phyloP scores from a whole-genome alignment of 2,329 filamentous ascomycete species.

The Fusarium nisikadoi region DNA sequence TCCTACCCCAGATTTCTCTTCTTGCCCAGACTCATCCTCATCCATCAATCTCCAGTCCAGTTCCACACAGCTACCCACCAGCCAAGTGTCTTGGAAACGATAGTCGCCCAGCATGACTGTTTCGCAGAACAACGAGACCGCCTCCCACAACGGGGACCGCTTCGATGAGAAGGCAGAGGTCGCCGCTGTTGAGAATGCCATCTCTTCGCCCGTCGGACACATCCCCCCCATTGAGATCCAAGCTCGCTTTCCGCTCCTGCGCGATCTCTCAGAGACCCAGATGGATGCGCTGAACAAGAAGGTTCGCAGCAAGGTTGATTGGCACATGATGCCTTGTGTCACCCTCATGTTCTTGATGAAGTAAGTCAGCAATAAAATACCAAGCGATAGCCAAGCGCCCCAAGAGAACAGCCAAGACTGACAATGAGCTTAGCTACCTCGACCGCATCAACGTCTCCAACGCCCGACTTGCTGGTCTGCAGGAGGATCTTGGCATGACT shows the following conservation, averaged over 20 bases:
- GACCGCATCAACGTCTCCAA: slow-evolving; percentile 63
- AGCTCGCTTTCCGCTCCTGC: slow-evolving; percentile 37
- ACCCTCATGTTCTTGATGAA: slow-evolving; percentile 28
- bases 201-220: not conserved
- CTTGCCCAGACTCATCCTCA: not conserved
- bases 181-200: not conserved
- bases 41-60: not conserved
- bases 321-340: slow-evolving; percentile 40
- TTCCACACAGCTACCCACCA: not conserved
- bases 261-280: slow-evolving; percentile 34
- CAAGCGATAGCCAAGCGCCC: not conserved
- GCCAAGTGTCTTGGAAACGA: not conserved
- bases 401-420: not conserved
- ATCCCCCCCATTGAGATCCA: slow-evolving; percentile 41
- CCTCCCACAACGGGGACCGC: not conserved
- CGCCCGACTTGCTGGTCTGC: slow-evolving; percentile 52
- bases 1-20: not conserved
- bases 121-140: slow-evolving; percentile 1
- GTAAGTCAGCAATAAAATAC: not conserved
- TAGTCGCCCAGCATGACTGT: slow-evolving; percentile 8
- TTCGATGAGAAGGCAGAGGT: slow-evolving; percentile 17
- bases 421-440: slow-evolving; percentile 53
- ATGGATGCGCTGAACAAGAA: slow-evolving; percentile 43
- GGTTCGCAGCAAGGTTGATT: slow-evolving; percentile 47
- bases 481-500: slow-evolving; percentile 51